These are phyloP conservation scores for Erigeron philadelphicus DNA, from an alignment of 140 eudicot genomes.

Conservation along the genomic window DNA sequence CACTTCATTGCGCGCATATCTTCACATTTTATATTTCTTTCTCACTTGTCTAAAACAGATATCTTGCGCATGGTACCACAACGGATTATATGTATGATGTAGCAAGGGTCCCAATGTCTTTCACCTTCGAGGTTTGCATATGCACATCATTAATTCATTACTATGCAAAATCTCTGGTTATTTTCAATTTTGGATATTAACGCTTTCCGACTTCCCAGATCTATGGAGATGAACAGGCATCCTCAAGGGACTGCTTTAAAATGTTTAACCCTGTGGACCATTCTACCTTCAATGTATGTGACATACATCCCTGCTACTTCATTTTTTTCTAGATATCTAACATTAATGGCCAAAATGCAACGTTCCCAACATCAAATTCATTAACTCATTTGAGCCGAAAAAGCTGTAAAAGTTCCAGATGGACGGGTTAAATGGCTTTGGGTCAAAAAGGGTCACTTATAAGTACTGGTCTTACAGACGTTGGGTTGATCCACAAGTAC, in stretches of 20 bases:
- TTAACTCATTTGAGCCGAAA: not conserved
- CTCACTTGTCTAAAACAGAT: slow-evolving; percentile 38
- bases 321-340: not conserved
- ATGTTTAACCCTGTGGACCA: slow-evolving; percentile 82
- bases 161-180: not conserved
- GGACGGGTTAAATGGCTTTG: not conserved
- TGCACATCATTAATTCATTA: not conserved
- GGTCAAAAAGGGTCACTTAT: not conserved
- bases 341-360: slow-evolving; percentile 33
- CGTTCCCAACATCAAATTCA: not conserved
- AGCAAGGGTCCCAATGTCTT: slow-evolving; percentile 92
- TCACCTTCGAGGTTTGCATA: slow-evolving; percentile 81
- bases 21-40: too few relatives aligned
- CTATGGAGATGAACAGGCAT: slow-evolving; percentile 62
- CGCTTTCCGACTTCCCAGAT: slow-evolving; percentile 38
- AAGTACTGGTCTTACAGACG: not conserved
- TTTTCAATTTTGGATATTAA: not conserved
- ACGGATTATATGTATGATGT: slow-evolving; percentile 91
- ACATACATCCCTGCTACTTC: not conserved
- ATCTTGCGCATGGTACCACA: slow-evolving; percentile 94
- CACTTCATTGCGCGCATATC: not conserved
- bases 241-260: slow-evolving; percentile 68
- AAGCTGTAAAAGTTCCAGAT: not conserved
- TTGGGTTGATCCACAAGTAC: slow-evolving; percentile 17
- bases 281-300: slow-evolving; percentile 57